Percentiles rank a stretch among this genome's conserved stretches.
These are phyloP conservation scores for Cordyceps javanica DNA, from an alignment of 2,329 filamentous ascomycete species.

Conservation along the genomic window DNA sequence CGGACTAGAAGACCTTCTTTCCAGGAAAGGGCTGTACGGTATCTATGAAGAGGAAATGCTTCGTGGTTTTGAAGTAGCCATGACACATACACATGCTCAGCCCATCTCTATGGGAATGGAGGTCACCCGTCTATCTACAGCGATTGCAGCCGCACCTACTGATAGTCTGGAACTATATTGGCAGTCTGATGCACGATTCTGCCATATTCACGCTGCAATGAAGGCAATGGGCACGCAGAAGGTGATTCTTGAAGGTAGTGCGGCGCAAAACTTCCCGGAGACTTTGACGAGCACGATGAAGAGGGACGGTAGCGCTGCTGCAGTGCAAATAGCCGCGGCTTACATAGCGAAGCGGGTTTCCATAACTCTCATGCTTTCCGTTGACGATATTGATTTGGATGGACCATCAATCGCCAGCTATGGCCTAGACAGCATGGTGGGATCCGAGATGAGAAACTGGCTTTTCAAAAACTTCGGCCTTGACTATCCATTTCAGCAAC, in stretches of 20 bases:
- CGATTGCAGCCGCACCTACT: not conserved
- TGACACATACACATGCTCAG: not conserved
- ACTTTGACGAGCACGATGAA: no score
- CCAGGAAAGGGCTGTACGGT: not conserved
- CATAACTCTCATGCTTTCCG: not conserved
- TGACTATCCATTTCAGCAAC: slow-evolving; percentile 33
- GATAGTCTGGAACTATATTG: not conserved
- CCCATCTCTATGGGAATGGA: not conserved
- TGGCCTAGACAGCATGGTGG: slow-evolving; percentile 32
- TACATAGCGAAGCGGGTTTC: not conserved
- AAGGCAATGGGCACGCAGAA: not conserved
- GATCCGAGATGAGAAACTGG: slow-evolving; percentile 30
- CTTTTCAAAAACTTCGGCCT: slow-evolving; percentile 30
- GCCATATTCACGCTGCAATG: not conserved
- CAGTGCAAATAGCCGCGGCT: not conserved
- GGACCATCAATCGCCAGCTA: slow-evolving; percentile 22
- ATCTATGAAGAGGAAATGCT: not conserved
- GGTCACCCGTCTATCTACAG: not conserved
- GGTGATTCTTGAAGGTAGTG: not conserved
- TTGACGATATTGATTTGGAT: not conserved
- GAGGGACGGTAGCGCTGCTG: no score
- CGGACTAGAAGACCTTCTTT: not conserved
- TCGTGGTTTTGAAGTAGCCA: not conserved
- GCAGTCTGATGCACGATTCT: not conserved
- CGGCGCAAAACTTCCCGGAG: not conserved